Conservation (phyloP, 2,329 filamentous ascomycete genomes). For the Rutstroemia sp. region DNA sequence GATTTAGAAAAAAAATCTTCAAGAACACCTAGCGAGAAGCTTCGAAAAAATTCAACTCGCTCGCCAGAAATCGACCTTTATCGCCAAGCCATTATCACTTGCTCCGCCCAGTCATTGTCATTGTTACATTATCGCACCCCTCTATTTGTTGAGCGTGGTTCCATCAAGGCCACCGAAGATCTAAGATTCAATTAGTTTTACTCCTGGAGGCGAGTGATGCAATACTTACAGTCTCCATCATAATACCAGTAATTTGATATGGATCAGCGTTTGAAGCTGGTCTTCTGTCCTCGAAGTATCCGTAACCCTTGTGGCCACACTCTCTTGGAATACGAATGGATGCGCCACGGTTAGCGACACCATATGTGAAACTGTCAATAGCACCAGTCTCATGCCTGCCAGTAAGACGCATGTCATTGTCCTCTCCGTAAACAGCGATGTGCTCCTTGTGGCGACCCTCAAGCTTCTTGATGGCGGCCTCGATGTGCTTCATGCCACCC, state of each 20-base stretch:
- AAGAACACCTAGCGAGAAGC: background rate
- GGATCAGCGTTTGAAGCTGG: conserved; percentile 82
- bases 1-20: background rate
- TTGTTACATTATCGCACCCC: background rate
- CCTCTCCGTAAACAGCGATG: conserved; percentile 92
- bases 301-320: conserved; percentile 78
- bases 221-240: conserved; percentile 31
- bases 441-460: conserved; percentile 72
- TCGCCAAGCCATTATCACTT: conserved; percentile 9
- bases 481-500: conserved; percentile 93
- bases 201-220: background rate
- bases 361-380: conserved; percentile 90
- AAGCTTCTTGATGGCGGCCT: conserved; percentile 77
- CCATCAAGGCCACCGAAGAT: conserved; percentile 26
- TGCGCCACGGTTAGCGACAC: conserved; percentile 91
- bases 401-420: conserved; percentile 90
- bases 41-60: background rate
- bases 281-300: conserved; percentile 85
- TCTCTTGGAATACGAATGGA: conserved; percentile 89
- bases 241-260: conserved; percentile 54
- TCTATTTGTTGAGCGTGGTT: conserved; percentile 13
- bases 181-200: conserved; percentile 17
- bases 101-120: background rate
- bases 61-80: conserved; percentile 3
- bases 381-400: conserved; percentile 89